These are phyloP conservation scores for Pythium dissimile DNA, from an alignment of 352 stramenopile species.

Conservation along the genomic window DNA sequence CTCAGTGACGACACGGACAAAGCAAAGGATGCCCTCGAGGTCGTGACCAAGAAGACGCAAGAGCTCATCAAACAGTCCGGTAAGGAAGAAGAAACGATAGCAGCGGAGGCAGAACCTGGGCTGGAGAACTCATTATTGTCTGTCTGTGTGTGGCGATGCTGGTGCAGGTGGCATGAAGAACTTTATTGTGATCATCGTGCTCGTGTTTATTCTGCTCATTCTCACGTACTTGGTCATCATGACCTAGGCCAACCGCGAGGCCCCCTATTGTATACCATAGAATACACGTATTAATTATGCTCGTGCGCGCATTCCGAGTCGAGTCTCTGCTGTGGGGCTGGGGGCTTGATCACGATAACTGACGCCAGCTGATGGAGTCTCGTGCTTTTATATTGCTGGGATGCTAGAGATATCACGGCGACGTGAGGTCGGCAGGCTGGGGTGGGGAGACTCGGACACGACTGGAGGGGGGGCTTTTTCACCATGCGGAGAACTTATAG, in stretches of 20 bases:
- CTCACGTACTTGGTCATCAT: constrained; percentile 88
- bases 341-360: no score
- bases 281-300: constrained; percentile 25
- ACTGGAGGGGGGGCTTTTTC: background rate
- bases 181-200: constrained; percentile 84
- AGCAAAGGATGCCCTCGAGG: constrained; percentile 61
- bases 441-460: background rate
- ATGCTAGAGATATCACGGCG: background rate
- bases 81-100: constrained; percentile 2
- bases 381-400: no score
- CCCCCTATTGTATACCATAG: constrained; percentile 17
- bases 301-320: no score
- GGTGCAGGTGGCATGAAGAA: constrained; percentile 75
- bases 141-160: background rate
- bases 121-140: background rate
- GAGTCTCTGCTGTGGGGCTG: no score
- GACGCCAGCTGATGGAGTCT: no score
- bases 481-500: constrained; percentile 1
- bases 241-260: constrained; percentile 44
- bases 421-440: background rate
- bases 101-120: background rate
- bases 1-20: constrained; percentile 83
- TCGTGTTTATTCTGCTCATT: constrained; percentile 78
- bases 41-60: constrained; percentile 83
- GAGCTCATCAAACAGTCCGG: constrained; percentile 83